Conservation (phyloP, 768 basidiomycete species). For the Cytidiella melzeri region DNA sequence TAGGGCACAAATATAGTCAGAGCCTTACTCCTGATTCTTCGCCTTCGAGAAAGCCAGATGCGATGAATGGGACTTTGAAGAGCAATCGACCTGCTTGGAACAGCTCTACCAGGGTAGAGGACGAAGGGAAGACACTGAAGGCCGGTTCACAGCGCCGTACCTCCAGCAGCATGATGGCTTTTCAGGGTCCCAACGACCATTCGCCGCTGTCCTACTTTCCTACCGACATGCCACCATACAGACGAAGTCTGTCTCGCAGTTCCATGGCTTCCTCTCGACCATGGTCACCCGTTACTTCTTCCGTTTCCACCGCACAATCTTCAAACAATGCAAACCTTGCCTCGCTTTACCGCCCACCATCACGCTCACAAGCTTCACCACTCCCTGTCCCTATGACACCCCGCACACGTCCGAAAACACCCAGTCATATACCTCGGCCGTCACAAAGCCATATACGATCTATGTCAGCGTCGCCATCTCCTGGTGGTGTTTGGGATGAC, state of each 20-base stretch:
- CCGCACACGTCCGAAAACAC: constrained; percentile 71
- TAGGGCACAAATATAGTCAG: constrained; percentile 60
- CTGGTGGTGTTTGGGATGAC: constrained; percentile 38
- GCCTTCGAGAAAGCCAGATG: constrained; percentile 36
- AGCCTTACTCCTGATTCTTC: constrained; percentile 70
- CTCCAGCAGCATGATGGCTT: constrained; percentile 11
- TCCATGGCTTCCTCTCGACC: constrained; percentile 77
- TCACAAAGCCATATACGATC: constrained; percentile 38
- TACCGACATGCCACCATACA: constrained; percentile 38
- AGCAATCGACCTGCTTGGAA: constrained; percentile 55
- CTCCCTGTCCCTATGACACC: constrained; percentile 34
- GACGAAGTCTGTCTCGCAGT: constrained; percentile 63
- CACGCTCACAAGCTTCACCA: constrained; percentile 55
- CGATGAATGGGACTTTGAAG: constrained; percentile 34
- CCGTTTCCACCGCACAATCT: constrained; percentile 60
- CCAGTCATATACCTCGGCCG: constrained; percentile 72
- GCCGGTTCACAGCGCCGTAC: constrained; percentile 43
- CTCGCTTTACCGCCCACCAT: constrained; percentile 34
- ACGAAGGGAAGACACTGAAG: constrained; percentile 47
- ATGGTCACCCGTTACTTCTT: constrained; percentile 73
- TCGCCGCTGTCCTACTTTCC: constrained; percentile 10
- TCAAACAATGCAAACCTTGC: constrained; percentile 57
- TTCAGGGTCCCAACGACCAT: constrained; percentile 9
- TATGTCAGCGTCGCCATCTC: constrained; percentile 41
- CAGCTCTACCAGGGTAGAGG: constrained; percentile 68